Percentiles rank a stretch among this genome's conserved stretches.
phyloP scores from a whole-genome alignment of 2,329 filamentous ascomycete genomes.

The Penicillium sclerotiorum region DNA sequence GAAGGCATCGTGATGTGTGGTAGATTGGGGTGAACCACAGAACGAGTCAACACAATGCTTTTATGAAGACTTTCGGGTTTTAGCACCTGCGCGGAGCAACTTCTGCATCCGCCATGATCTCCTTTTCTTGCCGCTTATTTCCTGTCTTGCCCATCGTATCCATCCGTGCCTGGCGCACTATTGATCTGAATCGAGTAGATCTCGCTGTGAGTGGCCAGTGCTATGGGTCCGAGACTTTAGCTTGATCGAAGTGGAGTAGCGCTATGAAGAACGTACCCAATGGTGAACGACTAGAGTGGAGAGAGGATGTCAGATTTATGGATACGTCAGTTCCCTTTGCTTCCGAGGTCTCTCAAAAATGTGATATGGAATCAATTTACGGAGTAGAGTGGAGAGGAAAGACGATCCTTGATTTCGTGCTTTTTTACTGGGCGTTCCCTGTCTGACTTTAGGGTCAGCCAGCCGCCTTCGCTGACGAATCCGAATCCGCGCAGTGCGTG shows the following conservation, averaged over 20 bases:
- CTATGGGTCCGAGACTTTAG: constrained; percentile 3
- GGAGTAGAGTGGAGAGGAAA: too few species aligned
- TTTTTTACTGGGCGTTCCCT: too few species aligned
- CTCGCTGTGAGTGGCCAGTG: constrained; percentile 14
- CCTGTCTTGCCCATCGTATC: constrained; percentile 8
- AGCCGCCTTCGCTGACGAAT: too few species aligned
- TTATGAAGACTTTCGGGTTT: not conserved
- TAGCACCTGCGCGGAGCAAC: not conserved
- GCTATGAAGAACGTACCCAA: constrained; percentile 3
- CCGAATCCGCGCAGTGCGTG: too few species aligned
- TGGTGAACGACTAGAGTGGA: too few species aligned
- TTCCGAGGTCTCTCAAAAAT: too few species aligned
- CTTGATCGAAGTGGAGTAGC: not conserved
- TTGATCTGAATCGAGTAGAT: constrained; percentile 16
- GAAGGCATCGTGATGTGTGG: constrained; percentile 20
- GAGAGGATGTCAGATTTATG: too few species aligned
- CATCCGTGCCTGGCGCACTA: constrained; percentile 22
- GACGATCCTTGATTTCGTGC: too few species aligned
- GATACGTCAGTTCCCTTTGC: too few species aligned
- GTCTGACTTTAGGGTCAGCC: too few species aligned
- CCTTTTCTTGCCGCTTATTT: constrained; percentile 14
- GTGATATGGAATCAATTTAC: too few species aligned
- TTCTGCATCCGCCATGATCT: not conserved
- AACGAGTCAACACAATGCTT: not conserved
- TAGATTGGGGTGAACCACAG: not conserved